Conservation (phyloP, 176 grass and related monocot species). For the Saccharum spontaneum region DNA sequence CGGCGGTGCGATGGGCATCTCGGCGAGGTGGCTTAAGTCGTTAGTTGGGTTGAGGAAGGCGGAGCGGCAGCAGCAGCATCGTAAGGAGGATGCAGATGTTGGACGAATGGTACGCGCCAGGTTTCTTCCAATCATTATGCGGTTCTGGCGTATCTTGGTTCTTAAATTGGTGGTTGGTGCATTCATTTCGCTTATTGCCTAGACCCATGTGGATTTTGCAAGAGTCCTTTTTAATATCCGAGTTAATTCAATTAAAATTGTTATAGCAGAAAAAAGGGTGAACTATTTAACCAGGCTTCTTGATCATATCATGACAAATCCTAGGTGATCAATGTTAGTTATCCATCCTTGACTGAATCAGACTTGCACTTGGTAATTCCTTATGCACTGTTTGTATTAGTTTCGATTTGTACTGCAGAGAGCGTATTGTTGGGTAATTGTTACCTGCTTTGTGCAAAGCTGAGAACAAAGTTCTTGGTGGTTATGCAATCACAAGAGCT, state of each 20-base stretch:
- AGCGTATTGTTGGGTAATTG: neutral
- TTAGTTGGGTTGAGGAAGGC: constrained; percentile 72
- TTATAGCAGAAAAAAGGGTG: neutral
- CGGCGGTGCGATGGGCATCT: constrained; percentile 62
- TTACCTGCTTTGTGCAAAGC: neutral
- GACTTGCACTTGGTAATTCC: neutral
- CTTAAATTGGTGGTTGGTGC: constrained; percentile 1
- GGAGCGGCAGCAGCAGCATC: constrained; percentile 47
- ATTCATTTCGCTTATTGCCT: constrained; percentile 9
- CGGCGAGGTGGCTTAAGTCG: constrained; percentile 80
- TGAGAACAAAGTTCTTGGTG: neutral
- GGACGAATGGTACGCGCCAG: constrained; percentile 27
- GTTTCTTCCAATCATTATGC: neutral
- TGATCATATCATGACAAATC: neutral
- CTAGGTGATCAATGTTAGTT: neutral
- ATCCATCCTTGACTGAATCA: neutral
- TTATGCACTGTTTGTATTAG: neutral
- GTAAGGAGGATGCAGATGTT: constrained; percentile 46
- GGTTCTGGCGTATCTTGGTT: neutral
- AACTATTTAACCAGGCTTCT: neutral
- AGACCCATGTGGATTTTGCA: neutral
- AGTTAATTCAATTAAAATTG: neutral
- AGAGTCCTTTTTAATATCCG: neutral
- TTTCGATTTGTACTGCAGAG: neutral
- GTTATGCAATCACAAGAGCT: neutral